These are phyloP conservation scores for Rhizophora apiculata DNA, from an alignment of 345 rosid genomes.

Conservation along the genomic window DNA sequence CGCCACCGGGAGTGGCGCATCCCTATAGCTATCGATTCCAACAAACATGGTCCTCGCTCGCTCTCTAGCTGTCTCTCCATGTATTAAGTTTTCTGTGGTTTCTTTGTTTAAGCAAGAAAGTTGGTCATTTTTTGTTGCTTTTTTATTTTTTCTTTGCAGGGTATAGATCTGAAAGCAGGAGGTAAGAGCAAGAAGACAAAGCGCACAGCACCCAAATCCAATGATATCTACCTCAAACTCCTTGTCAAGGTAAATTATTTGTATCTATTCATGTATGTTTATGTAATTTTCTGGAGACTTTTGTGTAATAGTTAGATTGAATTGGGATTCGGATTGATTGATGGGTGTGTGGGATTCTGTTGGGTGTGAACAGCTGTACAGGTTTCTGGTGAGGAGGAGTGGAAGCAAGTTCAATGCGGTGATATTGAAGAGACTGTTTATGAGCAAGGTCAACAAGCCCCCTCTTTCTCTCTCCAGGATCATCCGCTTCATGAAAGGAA, in stretches of 20 bases:
- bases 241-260: constrained; percentile 66
- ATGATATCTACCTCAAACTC: constrained; percentile 93
- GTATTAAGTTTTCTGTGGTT: too few relatives aligned
- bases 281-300: not conserved
- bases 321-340: not conserved
- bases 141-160: constrained; percentile 33
- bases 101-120: too few relatives aligned
- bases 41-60: not conserved
- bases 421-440: constrained; percentile 86
- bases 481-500: constrained; percentile 53
- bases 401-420: constrained; percentile 89
- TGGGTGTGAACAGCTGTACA: constrained; percentile 49
- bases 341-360: not conserved
- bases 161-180: constrained; percentile 90
- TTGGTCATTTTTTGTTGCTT: not conserved
- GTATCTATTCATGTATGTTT: not conserved
- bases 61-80: not conserved
- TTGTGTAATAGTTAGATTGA: not conserved
- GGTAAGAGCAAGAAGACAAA: constrained; percentile 93
- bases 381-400: constrained; percentile 85
- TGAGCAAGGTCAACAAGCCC: constrained; percentile 92
- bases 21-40: too few relatives aligned
- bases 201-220: constrained; percentile 82
- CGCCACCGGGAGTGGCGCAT: too few relatives aligned
- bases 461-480: constrained; percentile 88